Conservation (phyloP, 2,329 filamentous ascomycete genomes). For the Alternaria alternata region DNA sequence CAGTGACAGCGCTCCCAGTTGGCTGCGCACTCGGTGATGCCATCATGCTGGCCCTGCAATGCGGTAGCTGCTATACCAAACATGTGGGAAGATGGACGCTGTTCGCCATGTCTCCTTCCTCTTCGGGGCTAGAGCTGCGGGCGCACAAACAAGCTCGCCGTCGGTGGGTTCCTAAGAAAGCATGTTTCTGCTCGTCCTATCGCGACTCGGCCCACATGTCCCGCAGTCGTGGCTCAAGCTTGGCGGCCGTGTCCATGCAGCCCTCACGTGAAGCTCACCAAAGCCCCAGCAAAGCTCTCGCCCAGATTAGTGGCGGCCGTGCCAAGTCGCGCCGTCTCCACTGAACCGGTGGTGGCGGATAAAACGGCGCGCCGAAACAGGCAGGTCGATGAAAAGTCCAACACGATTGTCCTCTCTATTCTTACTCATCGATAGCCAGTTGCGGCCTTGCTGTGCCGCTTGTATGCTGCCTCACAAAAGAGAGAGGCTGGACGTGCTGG, state of each 20-base stretch:
- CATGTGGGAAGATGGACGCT: slow-evolving; percentile 14
- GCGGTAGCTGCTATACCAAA: slow-evolving; percentile 19
- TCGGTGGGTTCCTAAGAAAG: slow-evolving; percentile 31
- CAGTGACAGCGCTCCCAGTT: slow-evolving; percentile 10
- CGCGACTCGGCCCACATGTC: slow-evolving; percentile 24
- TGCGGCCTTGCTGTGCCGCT: neutral
- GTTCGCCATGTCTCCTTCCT: slow-evolving; percentile 33
- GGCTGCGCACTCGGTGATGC: slow-evolving; percentile 22
- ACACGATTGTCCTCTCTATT: slow-evolving; percentile 1
- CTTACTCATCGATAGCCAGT: slow-evolving; percentile 6
- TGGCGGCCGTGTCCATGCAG: slow-evolving; percentile 24
- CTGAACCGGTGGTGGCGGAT: slow-evolving; percentile 12
- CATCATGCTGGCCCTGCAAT: slow-evolving; percentile 23
- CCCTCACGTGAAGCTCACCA: slow-evolving; percentile 7
- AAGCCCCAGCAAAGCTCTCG: slow-evolving; percentile 3
- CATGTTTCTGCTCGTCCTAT: slow-evolving; percentile 32
- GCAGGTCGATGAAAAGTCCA: slow-evolving; percentile 22
- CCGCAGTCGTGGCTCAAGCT: slow-evolving; percentile 21
- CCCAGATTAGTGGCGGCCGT: slow-evolving; percentile 22
- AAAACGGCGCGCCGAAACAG: slow-evolving; percentile 22
- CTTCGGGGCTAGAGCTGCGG: slow-evolving; percentile 22
- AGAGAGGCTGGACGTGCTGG: neutral
- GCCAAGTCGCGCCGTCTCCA: slow-evolving; percentile 10
- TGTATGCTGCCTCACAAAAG: neutral
- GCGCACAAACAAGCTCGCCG: slow-evolving; percentile 35